phyloP scores from a whole-genome alignment of 768 basidiomycete species.

The Collybiopsis confluens region DNA sequence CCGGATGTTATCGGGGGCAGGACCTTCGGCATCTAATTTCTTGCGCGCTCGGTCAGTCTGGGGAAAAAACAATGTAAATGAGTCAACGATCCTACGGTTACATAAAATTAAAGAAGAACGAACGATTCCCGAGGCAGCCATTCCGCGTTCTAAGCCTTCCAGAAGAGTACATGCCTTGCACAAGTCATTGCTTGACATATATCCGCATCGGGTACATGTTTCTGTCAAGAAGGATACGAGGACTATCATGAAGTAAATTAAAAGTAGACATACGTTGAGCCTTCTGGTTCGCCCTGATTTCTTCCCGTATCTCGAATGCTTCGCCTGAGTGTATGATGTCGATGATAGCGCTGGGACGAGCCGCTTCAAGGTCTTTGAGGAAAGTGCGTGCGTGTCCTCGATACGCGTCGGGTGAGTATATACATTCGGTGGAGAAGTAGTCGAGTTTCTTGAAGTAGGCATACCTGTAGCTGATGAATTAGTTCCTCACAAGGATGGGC shows the following conservation, averaged over 20 bases:
- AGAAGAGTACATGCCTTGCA: conserved; percentile 91
- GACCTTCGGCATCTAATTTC: conserved; percentile 54
- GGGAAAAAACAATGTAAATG: conserved; percentile 6
- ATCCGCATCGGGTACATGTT: conserved; percentile 88
- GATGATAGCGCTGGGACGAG: conserved; percentile 91
- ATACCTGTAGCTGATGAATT: conserved; percentile 55
- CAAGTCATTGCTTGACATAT: conserved; percentile 95
- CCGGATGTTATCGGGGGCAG: conserved; percentile 65
- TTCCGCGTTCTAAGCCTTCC: conserved; percentile 85
- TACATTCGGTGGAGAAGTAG: conserved; percentile 99
- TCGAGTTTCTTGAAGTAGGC: conserved; percentile 99
- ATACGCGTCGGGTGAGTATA: conserved; percentile 98
- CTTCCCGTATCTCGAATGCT: conserved; percentile 81
- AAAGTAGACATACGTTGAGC: conserved; percentile 71
- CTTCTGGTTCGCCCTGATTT: conserved; percentile 81
- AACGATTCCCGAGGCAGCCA: conserved; percentile 61
- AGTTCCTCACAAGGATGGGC: background rate
- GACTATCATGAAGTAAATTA: background rate
- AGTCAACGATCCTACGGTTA: background rate
- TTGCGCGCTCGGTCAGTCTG: conserved; percentile 68
- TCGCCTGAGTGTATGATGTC: conserved; percentile 98
- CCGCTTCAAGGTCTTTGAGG: conserved; percentile 92
- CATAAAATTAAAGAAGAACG: conserved; percentile 21
- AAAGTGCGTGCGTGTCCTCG: conserved; percentile 93
- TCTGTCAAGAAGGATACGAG: conserved; percentile 42